phyloP scores from a whole-genome alignment of 306 rosid genomes.

The Phaseolus lunatus region DNA sequence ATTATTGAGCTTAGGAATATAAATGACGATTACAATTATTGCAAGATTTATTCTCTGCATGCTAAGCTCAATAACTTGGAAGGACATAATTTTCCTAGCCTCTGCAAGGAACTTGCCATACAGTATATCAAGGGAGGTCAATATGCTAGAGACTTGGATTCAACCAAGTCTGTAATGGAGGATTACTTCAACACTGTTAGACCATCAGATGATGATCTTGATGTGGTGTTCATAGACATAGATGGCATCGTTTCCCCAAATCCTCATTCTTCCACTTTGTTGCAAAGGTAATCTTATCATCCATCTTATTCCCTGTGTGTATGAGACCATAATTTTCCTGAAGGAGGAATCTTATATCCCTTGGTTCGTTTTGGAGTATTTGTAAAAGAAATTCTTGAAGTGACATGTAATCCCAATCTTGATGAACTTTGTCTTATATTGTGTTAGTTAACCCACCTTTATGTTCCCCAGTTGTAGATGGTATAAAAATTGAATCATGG shows the following conservation, averaged over 20 bases:
- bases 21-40: constrained; percentile 54
- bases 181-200: constrained; percentile 54
- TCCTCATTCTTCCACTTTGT: constrained; percentile 38
- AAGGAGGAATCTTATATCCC: background rate
- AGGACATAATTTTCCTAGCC: constrained; percentile 54
- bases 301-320: background rate
- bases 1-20: constrained; percentile 55
- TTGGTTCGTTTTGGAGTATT: constrained; percentile 11
- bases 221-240: constrained; percentile 72
- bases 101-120: constrained; percentile 61
- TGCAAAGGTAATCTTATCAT: constrained; percentile 53
- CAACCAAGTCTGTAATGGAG: constrained; percentile 61
- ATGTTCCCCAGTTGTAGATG: constrained; percentile 23
- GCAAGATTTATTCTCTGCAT: constrained; percentile 65
- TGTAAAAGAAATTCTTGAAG: constrained; percentile 24
- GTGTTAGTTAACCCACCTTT: background rate
- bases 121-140: constrained; percentile 71
- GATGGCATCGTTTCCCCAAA: constrained; percentile 65
- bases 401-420: constrained; percentile 21
- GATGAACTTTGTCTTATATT: constrained; percentile 28
- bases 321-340: background rate
- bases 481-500: constrained; percentile 2
- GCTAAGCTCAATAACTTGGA: constrained; percentile 71
- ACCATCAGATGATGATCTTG: constrained; percentile 56
- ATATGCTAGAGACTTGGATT: constrained; percentile 76